Evolutionary conservation across 768 basidiomycete genomes (phyloP), one percentile per base, ranked within the genome.

Genomic region (Lactarius pseudohatsudake): DNA sequence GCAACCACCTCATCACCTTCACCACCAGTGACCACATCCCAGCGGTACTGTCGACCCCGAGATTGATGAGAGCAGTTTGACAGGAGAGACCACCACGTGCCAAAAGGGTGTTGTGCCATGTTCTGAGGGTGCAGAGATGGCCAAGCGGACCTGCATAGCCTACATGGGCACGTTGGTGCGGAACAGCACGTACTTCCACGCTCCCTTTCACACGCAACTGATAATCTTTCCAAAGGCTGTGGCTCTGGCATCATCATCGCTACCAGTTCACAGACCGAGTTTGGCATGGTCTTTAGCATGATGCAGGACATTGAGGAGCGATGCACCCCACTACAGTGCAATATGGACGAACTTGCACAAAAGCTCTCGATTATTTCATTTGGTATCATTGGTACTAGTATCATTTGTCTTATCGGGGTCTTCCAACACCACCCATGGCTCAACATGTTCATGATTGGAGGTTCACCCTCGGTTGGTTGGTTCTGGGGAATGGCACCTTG

Each of bases 381-480:
- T 70, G 91, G 86, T n/a, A 84, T 98, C 59, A 98, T 98, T 69
- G 96, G 96, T 4, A 75, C n/a, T n/a, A n/a, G n/a, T n/a, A n/a
- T 97, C 41, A 98, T 98, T 59, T 92, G 92, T 76, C 76, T 98
- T 61, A 89, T 98, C 68, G 96, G 96, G 9, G 86, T 96, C 18
- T 77, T 88, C 68, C 96, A 98, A 74, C 80, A 86, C 45, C 82
- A 96, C 22, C 84, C 90, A 11, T 97, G 94, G 96, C 79, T 98
- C 13, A 96, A 96, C 57, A 98, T 98, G 96, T 98, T 98, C 74
- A 98, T 96, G 10, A 98, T 98, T 68, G 96, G 96, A 81, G 95
- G 95, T 96, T 72, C 61, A 86, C 76, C 36, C 41, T 57, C 2
- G 16, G 34, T 40, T 43, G 26, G 13, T 57, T n/a, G 36, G 36